These are phyloP conservation scores for Trichoderma polysporum DNA, from an alignment of 2,329 filamentous ascomycete genomes.

Conservation along the genomic window DNA sequence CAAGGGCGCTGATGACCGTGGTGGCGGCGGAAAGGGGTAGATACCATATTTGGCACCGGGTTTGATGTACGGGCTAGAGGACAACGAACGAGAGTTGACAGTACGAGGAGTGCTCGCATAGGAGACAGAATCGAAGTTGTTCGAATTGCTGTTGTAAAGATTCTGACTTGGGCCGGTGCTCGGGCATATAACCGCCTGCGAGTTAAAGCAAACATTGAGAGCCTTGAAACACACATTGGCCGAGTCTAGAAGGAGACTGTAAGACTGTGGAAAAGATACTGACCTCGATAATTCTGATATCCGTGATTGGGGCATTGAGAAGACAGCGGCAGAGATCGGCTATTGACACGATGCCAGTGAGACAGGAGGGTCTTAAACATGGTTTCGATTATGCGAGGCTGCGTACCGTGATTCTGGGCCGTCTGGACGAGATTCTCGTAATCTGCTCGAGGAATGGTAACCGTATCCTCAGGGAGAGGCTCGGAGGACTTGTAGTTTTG, in stretches of 20 bases:
- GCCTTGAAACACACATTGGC: background rate
- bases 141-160: background rate
- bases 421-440: background rate
- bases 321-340: constrained; percentile 10
- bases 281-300: background rate
- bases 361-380: background rate
- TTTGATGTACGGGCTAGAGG: background rate
- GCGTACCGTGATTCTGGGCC: background rate
- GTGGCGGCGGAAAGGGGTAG: background rate
- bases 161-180: background rate
- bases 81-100: background rate
- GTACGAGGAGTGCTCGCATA: background rate
- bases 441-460: background rate
- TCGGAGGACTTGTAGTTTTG: background rate
- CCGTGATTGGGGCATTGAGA: background rate
- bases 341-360: background rate
- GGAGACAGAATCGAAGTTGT: background rate
- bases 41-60: background rate
- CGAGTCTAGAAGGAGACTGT: too few relatives aligned
- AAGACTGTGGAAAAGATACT: background rate
- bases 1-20: background rate
- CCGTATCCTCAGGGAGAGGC: background rate
- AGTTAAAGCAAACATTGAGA: background rate
- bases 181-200: background rate
- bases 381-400: background rate